These are phyloP conservation scores for Collybia mongolica DNA, from an alignment of 768 basidiomycete species.

Conservation along the genomic window DNA sequence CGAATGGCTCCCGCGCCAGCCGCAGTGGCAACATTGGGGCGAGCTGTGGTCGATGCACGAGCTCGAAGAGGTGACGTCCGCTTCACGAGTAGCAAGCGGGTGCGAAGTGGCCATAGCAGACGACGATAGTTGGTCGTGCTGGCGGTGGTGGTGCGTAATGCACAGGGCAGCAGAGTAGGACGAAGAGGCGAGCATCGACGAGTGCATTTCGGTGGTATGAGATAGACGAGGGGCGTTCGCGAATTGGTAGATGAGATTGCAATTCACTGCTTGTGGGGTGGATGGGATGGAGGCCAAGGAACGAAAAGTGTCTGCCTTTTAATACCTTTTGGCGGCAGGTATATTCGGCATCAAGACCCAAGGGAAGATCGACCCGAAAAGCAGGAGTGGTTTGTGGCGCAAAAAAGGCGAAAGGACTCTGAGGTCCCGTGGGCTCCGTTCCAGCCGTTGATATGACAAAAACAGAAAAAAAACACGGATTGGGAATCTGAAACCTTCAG, in stretches of 20 bases:
- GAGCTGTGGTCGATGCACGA: conserved; percentile 48
- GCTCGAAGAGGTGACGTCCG: conserved; percentile 11
- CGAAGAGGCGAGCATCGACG: conserved; percentile 7
- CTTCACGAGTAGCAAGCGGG: not conserved
- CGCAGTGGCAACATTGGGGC: conserved; percentile 81
- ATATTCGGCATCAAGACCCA: conserved; percentile 22
- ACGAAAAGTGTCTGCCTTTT: conserved; percentile 28
- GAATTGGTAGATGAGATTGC: conserved; percentile 9
- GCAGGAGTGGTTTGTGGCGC: conserved; percentile 16
- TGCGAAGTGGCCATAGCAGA: conserved; percentile 2
- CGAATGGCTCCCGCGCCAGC: conserved; percentile 60
- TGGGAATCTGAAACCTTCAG: not conserved
- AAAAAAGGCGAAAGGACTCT: conserved; percentile 21
- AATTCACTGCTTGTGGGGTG: conserved; percentile 13
- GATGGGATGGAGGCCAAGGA: conserved; percentile 17
- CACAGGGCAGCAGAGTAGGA: conserved; percentile 13
- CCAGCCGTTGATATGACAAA: conserved; percentile 38
- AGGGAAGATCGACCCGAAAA: conserved; percentile 23
- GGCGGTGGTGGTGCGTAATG: conserved; percentile 4
- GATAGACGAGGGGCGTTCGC: too few relatives aligned
- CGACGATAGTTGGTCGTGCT: conserved; percentile 17
- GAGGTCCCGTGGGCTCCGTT: conserved; percentile 36
- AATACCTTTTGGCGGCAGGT: conserved; percentile 19
- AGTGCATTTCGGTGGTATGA: conserved; percentile 21
- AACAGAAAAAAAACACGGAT: conserved; percentile 10